Percentiles rank a stretch among this genome's conserved stretches.
phyloP scores from a whole-genome alignment of 176 grass and related monocot species.

The Bonia amplexicaulis region DNA sequence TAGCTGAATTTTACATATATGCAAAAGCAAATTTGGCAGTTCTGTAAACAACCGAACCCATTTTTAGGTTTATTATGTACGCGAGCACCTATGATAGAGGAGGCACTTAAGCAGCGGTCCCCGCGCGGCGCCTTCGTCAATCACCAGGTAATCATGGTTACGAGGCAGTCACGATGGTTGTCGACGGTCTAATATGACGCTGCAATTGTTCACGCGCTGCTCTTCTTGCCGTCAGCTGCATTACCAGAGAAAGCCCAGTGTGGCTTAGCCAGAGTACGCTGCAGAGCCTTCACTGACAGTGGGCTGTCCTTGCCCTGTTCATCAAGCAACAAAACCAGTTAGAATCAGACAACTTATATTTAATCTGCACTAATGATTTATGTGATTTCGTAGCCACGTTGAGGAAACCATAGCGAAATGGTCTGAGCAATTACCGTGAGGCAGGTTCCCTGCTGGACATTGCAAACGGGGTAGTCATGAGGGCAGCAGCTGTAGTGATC shows the following conservation, averaged over 20 bases:
- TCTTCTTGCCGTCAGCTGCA: constrained; percentile 43
- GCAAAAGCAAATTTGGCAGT: constrained; percentile 39
- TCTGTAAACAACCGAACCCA: constrained; percentile 22
- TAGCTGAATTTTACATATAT: constrained; percentile 42
- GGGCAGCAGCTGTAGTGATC: constrained; percentile 98
- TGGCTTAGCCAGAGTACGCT: constrained; percentile 45
- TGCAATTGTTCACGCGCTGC: constrained; percentile 42
- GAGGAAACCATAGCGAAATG: background rate
- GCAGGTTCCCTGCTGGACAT: constrained; percentile 55
- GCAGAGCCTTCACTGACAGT: constrained; percentile 65
- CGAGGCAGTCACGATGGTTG: background rate
- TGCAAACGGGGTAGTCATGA: constrained; percentile 78
- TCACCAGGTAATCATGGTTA: background rate
- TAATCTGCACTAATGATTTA: background rate
- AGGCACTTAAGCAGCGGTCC: constrained; percentile 17
- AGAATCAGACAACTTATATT: background rate
- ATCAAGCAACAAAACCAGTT: background rate
- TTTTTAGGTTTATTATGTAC: constrained; percentile 52
- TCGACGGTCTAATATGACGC: background rate
- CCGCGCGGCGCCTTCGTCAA: background rate
- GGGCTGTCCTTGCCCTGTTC: constrained; percentile 73
- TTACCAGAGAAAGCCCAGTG: constrained; percentile 33
- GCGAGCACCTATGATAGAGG: constrained; percentile 25
- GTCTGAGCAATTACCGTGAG: constrained; percentile 44
- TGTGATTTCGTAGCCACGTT: background rate